Evolutionary conservation across 345 rosid species (phyloP).

Genomic region (Camelina laxa): DNA sequence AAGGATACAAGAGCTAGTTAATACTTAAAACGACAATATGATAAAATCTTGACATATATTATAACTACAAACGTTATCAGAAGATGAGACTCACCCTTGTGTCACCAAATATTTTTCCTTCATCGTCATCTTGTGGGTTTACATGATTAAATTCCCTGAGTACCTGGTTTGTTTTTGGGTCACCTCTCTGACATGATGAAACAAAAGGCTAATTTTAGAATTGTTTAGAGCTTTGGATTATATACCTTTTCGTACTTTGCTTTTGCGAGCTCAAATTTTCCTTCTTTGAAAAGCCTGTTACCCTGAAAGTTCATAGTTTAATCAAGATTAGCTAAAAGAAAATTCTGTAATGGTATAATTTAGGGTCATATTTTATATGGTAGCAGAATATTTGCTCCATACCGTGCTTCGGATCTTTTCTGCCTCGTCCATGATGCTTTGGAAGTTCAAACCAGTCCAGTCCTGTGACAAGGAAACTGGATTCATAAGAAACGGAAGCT

Average conservation of each 20-base stretch:
- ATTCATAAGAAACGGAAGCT: slow-evolving; percentile 14
- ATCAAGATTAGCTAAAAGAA: slow-evolving; percentile 21
- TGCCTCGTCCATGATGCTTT: slow-evolving; percentile 91
- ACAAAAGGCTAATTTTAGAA: slow-evolving; percentile 24
- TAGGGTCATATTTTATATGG: not conserved
- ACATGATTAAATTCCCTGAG: slow-evolving; percentile 98
- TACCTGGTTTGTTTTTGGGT: slow-evolving; percentile 52
- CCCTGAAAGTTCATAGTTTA: slow-evolving; percentile 64
- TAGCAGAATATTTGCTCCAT: slow-evolving; percentile 33
- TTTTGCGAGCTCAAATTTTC: slow-evolving; percentile 93
- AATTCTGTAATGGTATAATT: slow-evolving; percentile 15
- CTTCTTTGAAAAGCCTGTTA: slow-evolving; percentile 92
- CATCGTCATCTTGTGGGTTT: slow-evolving; percentile 95
- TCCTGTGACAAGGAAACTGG: slow-evolving; percentile 59
- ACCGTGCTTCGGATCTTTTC: slow-evolving; percentile 86
- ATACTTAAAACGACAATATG: not conserved
- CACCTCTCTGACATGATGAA: slow-evolving; percentile 20
- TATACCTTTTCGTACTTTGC: slow-evolving; percentile 94
- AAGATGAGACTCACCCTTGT: slow-evolving; percentile 62
- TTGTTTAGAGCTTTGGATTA: not conserved
- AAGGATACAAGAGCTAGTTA: slow-evolving; percentile 14
- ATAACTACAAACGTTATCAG: slow-evolving; percentile 13
- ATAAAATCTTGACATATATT: slow-evolving; percentile 1
- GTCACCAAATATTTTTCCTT: slow-evolving; percentile 77
- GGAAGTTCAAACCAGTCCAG: slow-evolving; percentile 94